Evolutionary conservation across 352 stramenopile species (phyloP).

Genomic region (Pythium volutum): DNA sequence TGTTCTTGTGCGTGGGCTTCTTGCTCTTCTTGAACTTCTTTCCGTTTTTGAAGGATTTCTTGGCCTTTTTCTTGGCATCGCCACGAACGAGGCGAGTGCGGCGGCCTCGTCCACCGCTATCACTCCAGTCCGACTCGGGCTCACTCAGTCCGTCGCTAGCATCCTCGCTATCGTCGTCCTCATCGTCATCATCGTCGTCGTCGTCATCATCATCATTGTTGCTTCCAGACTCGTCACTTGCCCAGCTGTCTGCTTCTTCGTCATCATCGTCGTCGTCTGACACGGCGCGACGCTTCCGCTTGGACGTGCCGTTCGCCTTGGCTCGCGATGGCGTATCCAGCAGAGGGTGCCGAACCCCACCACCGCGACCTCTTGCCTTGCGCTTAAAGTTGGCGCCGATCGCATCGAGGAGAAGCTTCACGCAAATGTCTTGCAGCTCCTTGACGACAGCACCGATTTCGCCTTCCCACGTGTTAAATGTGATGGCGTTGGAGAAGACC

Average conservation of each 20-base stretch:
- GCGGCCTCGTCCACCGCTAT: constrained; percentile 30
- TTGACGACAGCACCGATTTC: constrained; percentile 55
- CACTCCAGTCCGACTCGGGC: constrained; percentile 42
- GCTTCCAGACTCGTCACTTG: constrained; percentile 42
- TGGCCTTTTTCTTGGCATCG: neutral
- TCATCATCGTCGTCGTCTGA: constrained; percentile 49
- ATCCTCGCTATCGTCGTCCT: constrained; percentile 23
- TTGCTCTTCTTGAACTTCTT: constrained; percentile 15
- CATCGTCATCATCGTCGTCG: constrained; percentile 60
- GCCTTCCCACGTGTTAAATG: constrained; percentile 70
- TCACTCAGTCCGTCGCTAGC: constrained; percentile 28
- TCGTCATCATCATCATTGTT: constrained; percentile 37
- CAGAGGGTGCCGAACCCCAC: neutral
- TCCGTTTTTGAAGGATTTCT: neutral
- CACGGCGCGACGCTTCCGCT: constrained; percentile 36
- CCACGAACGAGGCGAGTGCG: constrained; percentile 26
- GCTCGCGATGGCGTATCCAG: neutral
- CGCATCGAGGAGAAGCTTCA: constrained; percentile 73
- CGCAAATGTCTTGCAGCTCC: constrained; percentile 66
- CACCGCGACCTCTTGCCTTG: constrained; percentile 15
- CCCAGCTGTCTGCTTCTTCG: constrained; percentile 42
- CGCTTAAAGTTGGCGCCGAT: constrained; percentile 32
- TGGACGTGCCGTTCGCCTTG: constrained; percentile 19
- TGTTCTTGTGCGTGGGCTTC: constrained; percentile 9
- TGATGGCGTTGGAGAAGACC: constrained; percentile 78